A percentile compares a stretch with the other conserved stretches of the same genome.
Conservation (phyloP, 495 filamentous ascomycete genomes). For the Patellaria atrata region DNA sequence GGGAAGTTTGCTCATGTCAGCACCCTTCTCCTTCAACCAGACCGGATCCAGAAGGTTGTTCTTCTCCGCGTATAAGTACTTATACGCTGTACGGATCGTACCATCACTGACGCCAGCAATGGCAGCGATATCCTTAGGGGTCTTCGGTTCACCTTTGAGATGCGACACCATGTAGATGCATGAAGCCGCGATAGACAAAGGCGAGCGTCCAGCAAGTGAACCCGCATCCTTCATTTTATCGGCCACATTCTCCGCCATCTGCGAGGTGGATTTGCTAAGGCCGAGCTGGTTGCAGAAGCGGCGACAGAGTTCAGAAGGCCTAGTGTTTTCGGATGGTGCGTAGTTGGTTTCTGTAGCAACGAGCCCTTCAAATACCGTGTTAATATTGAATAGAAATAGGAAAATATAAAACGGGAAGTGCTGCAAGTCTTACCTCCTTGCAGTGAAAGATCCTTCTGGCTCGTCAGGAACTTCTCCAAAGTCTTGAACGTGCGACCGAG, state of each 20-base stretch:
- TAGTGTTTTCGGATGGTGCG: too few species aligned
- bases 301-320: slow-evolving; percentile 68
- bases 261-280: slow-evolving; percentile 50
- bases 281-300: slow-evolving; percentile 78
- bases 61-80: slow-evolving; percentile 58
- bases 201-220: slow-evolving; percentile 80
- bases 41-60: slow-evolving; percentile 61
- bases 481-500: slow-evolving; percentile 92
- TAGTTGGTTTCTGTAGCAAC: too few species aligned
- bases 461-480: slow-evolving; percentile 66
- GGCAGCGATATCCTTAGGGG: slow-evolving; percentile 66
- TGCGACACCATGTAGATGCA: slow-evolving; percentile 91
- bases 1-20: slow-evolving; percentile 55
- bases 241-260: slow-evolving; percentile 58
- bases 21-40: slow-evolving; percentile 57
- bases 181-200: slow-evolving; percentile 82
- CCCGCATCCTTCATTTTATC: slow-evolving; percentile 55
- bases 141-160: slow-evolving; percentile 61
- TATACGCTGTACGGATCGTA: slow-evolving; percentile 90
- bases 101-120: slow-evolving; percentile 86
- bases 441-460: too few species aligned
- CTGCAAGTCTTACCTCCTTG: slow-evolving; percentile 31
- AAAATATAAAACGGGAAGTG: not conserved
- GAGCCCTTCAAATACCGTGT: too few species aligned
- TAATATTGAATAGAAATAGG: too few species aligned